Base-by-base conservation (phyloP, 2,329 filamentous ascomycete species). In the Pseudopyricularia cyperi region DNA sequence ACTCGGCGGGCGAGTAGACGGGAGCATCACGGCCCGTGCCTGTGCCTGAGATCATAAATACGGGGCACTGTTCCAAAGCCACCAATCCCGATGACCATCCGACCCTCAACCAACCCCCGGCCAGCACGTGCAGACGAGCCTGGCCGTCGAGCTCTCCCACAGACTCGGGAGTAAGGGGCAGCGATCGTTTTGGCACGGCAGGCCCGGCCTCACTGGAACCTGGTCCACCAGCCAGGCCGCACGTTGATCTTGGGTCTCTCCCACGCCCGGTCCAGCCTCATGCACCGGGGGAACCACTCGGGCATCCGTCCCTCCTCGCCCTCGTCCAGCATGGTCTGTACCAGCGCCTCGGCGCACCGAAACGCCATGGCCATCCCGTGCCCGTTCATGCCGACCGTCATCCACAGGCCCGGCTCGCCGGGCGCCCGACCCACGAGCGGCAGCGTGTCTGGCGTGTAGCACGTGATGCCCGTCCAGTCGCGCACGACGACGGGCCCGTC, bases 321-420 rank as follows among this genome's bases (percentile, higher is more conserved):
- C 19, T 26, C 47, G 2, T 17, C 15, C 26, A 46, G 57, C 56
- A 82, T 71, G 74, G 83, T 80, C 33, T 67, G 64, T 2, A 72
- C 75, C 54, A 85, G 58, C 0, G 74, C 81, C 57, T 75, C 71
- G 0, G 79, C 79, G 32, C 74, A 76, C 60, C 79, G 75, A 66
- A 79, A 76, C 52, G 79, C 79, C 33, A 79, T 63, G 1, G 80
- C 80, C 82, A 84, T 85, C 0, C 81, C 80, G 61, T 85, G 79
- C 1, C 82, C 82, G 55, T 82, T 81, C 56, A 85, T 85, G 5
- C 77, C 73, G 3, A 75, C 77, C 28, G 72, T 70, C 1, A 81
- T 66, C 70, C 76, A 82, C 24, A 84, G 60, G 1, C 71, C 55
- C 14, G 30, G n/a, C 14, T 34, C 17, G 26, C 35, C 46, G 3